phyloP scores from a whole-genome alignment of 192 early-diverging fungal species.

The Phlyctochytrium bullatum region DNA sequence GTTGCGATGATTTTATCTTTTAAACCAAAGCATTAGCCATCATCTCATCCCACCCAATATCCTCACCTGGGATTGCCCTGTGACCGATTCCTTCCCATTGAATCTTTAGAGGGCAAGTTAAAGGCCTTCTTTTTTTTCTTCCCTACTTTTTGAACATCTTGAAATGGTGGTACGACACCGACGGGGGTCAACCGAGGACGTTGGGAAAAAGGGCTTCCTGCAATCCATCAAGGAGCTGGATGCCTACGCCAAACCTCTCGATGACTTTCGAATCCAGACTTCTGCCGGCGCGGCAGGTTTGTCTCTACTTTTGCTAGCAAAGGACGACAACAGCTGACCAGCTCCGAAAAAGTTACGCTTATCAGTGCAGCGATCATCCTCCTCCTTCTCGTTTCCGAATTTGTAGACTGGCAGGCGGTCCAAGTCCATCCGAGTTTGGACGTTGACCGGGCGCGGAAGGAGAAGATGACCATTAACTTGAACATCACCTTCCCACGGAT shows the following conservation, averaged over 20 bases:
- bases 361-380: conserved; percentile 69
- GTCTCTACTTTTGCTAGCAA: neutral
- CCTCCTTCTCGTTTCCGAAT: conserved; percentile 78
- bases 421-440: conserved; percentile 70
- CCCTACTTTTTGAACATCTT: conserved; percentile 3
- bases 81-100: conserved; percentile 73
- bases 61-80: conserved; percentile 72
- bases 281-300: conserved; percentile 71
- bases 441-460: conserved; percentile 81
- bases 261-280: conserved; percentile 88
- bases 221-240: conserved; percentile 39
- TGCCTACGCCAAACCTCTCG: conserved; percentile 91
- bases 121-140: too few species aligned
- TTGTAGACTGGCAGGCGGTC: conserved; percentile 71
- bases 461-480: conserved; percentile 85
- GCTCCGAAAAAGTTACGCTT: conserved; percentile 83
- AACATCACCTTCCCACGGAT: conserved; percentile 90
- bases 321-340: too few species aligned
- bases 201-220: conserved; percentile 20
- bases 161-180: too few species aligned
- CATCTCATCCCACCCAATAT: too few species aligned
- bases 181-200: too few species aligned
- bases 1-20: conserved; percentile 81
- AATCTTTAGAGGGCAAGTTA: conserved; percentile 44
- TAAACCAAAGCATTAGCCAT: conserved; percentile 73